phyloP scores from a whole-genome alignment of 768 basidiomycete genomes.

The Cystoderma amianthinum region DNA sequence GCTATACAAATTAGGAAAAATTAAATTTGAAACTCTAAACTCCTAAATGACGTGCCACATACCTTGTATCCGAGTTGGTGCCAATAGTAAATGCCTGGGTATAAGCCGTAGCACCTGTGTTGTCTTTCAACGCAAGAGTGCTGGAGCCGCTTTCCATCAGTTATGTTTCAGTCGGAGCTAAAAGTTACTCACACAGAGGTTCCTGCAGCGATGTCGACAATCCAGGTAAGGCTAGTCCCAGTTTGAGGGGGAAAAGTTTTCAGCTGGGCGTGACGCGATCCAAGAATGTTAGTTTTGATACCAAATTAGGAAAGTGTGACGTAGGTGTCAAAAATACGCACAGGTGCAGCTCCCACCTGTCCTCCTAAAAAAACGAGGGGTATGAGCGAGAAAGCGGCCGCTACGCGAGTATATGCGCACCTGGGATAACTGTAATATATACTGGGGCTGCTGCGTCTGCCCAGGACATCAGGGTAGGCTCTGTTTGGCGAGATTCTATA shows the following conservation, averaged over 20 bases:
- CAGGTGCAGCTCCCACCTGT: constrained; percentile 43
- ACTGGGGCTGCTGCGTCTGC: constrained; percentile 44
- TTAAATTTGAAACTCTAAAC: not conserved
- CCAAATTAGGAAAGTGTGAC: constrained; percentile 7
- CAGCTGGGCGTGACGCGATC: constrained; percentile 26
- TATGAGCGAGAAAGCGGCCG: not conserved
- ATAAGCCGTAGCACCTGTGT: constrained; percentile 44
- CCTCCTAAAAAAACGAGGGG: constrained; percentile 31
- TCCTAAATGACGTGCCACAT: constrained; percentile 2
- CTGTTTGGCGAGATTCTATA: constrained; percentile 23
- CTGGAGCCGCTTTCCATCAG: constrained; percentile 21
- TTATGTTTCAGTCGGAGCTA: not conserved
- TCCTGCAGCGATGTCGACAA: constrained; percentile 35
- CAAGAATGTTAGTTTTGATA: constrained; percentile 11
- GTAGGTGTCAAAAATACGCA: constrained; percentile 19
- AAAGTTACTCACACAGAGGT: constrained; percentile 39
- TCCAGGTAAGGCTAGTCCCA: constrained; percentile 45
- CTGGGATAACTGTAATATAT: constrained; percentile 55
- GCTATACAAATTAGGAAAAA: not conserved
- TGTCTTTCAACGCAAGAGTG: constrained; percentile 50
- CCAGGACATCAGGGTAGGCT: constrained; percentile 55
- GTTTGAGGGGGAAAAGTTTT: constrained; percentile 42
- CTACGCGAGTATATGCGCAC: constrained; percentile 26
- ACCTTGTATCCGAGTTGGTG: constrained; percentile 27
- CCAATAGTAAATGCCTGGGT: constrained; percentile 42